Base-by-base conservation (phyloP, 192 early-diverging fungal genomes). In the Spizellomyces sp. region DNA sequence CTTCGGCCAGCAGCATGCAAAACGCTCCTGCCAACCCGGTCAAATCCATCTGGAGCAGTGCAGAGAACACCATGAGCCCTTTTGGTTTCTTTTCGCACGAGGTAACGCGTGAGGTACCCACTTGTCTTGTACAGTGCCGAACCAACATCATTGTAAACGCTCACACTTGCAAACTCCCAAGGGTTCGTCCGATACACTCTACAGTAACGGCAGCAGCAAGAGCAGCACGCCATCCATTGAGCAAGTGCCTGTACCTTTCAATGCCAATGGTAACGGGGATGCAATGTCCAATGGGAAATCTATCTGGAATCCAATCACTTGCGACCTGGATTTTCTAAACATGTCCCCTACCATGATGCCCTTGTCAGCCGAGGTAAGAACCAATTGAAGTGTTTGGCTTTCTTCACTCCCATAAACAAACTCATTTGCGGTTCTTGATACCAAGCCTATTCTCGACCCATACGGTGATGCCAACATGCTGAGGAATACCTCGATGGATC, bases 181-280 rank as follows among this genome's bases (percentile, higher is more conserved):
- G 56, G 46, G n/a, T 5, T 48, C 62, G 8, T 17, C 70, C 1
- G 72, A 67, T 17, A 27, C 72, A 14, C 22, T 74, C 42, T 60
- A 67, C 72, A 74, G 64, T 66, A 75, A 62, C 41, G 62, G 70
- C 45, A 71, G 70, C 54, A 71, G 70, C 62, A 71, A 70, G 58
- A 62, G 68, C 46, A 61, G 68, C 55, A 65, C 72, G 5, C 72
- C 64, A 17, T 17, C 17, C 14, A 46, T 41, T 14, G 64, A 74
- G 8, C 42, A 66, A 5, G 21, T 21, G 7, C 54, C 72, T 14
- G 14, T 10, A 66, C 46, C 5, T 22, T 19, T 54, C 50, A 54
- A 19, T 54, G 50, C 12, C 4, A 0, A 12, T n/a, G 50, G 14
- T 19, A 12, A 54, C 50, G 12, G 50, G 2, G 50, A 54, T 54